Base-by-base conservation (phyloP, 371 early-diverging fungal species). In the Actinomortierella wolfii region DNA sequence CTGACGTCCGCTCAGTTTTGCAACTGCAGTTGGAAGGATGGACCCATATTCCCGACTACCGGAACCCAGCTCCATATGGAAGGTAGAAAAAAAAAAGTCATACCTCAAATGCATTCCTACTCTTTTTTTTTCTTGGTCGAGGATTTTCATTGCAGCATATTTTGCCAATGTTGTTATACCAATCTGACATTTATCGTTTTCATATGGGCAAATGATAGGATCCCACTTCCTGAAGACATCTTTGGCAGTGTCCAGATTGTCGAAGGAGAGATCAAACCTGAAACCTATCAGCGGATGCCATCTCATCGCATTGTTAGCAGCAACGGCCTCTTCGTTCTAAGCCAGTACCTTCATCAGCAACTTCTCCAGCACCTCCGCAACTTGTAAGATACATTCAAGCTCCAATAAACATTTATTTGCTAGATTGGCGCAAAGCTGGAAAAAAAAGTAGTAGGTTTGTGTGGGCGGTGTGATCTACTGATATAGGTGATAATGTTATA, bases 221-320 rank as follows among this genome's bases (percentile, higher is more conserved):
- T 88, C 50, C 84, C 86, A 23, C 80, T 80, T 51, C 92, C 93
- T 7, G 92, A 94, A 64, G 92, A 94, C 65, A 92, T 93, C 46
- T 78, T 94, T 64, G 94, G 94, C 9, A 83, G 83, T 28, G 88
- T 92, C 1, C 80, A 84, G 50, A 61, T 90, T 9, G 59, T 78
- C 23, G 68, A 81, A 48, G 87, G 86, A 2, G 59, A 61, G 2
- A 86, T 89, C 21, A 67, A 80, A 24, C 71, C 78, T 11, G 74
- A 68, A 42, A 81, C 85, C 4, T 94, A 89, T 74, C 83, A 92
- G 67, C 76, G 83, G 4, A 91, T 90, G 89, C 92, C 92, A n/a
- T 79, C 92, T 1, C 92, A 94, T 64, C 84, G 94, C 15, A 67
- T 92, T 17, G 85, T 90, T n/a, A 84, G 80, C 43, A 57, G 70